Evolutionary conservation across 768 basidiomycete genomes (phyloP).

Genomic region (Leccinum variicolor): DNA sequence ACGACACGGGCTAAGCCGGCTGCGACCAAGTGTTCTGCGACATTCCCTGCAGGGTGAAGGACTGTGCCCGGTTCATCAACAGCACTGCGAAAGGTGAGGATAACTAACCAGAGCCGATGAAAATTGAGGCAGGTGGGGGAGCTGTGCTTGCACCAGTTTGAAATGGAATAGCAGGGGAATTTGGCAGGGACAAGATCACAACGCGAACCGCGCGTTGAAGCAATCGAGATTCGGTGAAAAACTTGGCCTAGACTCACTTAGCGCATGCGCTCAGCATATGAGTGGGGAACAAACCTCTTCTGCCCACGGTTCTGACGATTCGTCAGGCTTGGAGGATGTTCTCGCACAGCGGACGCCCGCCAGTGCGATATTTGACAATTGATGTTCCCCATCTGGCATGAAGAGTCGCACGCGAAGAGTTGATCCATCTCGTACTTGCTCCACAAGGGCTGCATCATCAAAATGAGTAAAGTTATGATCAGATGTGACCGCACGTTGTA

Average conservation of each 20-base stretch:
- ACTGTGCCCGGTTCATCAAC: conserved; percentile 38
- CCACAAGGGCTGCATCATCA: conserved; percentile 68
- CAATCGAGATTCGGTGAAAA: conserved; percentile 87
- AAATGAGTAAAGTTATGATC: conserved; percentile 6
- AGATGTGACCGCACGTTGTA: background rate
- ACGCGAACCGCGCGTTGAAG: conserved; percentile 78
- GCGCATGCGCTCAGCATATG: background rate
- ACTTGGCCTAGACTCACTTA: conserved; percentile 65
- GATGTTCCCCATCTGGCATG: conserved; percentile 87
- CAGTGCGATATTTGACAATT: conserved; percentile 80
- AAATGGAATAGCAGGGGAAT: conserved; percentile 76
- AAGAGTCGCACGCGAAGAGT: conserved; percentile 86
- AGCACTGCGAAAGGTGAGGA: background rate
- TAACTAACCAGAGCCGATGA: conserved; percentile 77
- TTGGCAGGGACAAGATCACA: conserved; percentile 76
- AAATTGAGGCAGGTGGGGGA: conserved; percentile 72
- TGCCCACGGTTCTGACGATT: conserved; percentile 76
- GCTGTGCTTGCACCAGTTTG: conserved; percentile 53
- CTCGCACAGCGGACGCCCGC: conserved; percentile 80
- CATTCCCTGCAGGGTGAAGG: conserved; percentile 90
- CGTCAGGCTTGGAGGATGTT: conserved; percentile 66
- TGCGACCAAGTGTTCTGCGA: conserved; percentile 83
- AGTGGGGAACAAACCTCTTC: conserved; percentile 67
- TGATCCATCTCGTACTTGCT: conserved; percentile 90
- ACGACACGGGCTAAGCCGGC: conserved; percentile 88